Percentiles rank a stretch among this genome's conserved stretches.
Conservation (phyloP, 1,284 basidiomycete genomes). For the Leccinum pallidistipes region DNA sequence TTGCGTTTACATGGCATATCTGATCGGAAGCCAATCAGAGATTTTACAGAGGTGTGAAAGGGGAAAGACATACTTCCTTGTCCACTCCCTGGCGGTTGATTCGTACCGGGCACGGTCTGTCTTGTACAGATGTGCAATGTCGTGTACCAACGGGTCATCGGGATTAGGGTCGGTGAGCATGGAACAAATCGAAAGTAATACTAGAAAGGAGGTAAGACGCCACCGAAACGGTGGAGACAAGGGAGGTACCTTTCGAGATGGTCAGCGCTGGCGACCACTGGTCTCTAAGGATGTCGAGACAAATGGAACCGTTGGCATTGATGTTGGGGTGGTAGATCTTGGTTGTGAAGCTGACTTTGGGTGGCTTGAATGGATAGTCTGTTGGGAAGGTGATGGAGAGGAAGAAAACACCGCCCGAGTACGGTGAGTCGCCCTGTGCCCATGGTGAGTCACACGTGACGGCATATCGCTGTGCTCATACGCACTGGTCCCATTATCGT, state of each 20-base stretch:
- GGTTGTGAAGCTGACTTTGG: slow-evolving; percentile 98
- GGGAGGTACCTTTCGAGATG: slow-evolving; percentile 88
- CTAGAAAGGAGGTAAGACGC: slow-evolving; percentile 41
- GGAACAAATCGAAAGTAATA: slow-evolving; percentile 92
- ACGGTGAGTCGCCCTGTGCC: slow-evolving; percentile 86
- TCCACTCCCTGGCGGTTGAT: slow-evolving; percentile 95
- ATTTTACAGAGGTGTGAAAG: not conserved
- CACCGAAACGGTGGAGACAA: not conserved
- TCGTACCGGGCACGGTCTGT: slow-evolving; percentile 92
- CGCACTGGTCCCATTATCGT: slow-evolving; percentile 97
- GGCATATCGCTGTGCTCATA: slow-evolving; percentile 16
- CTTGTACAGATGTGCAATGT: slow-evolving; percentile 92
- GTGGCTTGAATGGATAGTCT: slow-evolving; percentile 99
- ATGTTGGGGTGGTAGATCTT: slow-evolving; percentile 98
- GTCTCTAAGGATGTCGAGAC: slow-evolving; percentile 95
- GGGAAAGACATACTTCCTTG: slow-evolving; percentile 78
- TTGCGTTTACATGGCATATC: slow-evolving; percentile 57
- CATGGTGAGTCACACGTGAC: slow-evolving; percentile 11
- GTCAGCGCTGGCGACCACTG: slow-evolving; percentile 99
- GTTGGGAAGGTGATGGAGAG: slow-evolving; percentile 90
- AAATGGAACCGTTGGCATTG: slow-evolving; percentile 98
- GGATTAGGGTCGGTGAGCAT: slow-evolving; percentile 98
- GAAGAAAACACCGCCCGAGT: slow-evolving; percentile 97
- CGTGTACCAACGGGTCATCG: slow-evolving; percentile 83
- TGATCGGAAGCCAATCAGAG: slow-evolving; percentile 29